Evolutionary conservation across 306 rosid genomes (phyloP).

Genomic region (Vigna reflexopilosa): DNA sequence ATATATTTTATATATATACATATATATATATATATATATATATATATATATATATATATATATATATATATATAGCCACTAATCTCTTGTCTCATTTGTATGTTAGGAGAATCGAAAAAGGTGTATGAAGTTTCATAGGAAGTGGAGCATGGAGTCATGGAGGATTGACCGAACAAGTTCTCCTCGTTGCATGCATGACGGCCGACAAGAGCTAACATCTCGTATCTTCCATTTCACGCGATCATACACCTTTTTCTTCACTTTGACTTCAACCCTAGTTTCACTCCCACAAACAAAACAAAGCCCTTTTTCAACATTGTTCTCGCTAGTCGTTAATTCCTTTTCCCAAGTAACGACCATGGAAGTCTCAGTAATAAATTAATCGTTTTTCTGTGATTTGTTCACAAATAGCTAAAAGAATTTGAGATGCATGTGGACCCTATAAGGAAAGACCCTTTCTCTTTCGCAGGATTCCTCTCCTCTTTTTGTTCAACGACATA

Average conservation of each 20-base stretch:
- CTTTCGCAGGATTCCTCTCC: conserved; percentile 43
- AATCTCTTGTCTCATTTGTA: background rate
- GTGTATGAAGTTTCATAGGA: conserved; percentile 4
- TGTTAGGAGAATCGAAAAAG: conserved; percentile 13
- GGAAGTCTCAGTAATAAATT: background rate
- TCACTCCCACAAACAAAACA: conserved; percentile 12
- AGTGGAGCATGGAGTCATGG: background rate
- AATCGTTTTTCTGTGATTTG: conserved; percentile 6
- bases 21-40: too few species aligned
- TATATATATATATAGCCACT: too few species aligned
- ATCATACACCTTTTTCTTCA: conserved; percentile 49
- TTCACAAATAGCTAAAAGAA: background rate
- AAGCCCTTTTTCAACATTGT: conserved; percentile 33
- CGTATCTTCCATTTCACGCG: conserved; percentile 67
- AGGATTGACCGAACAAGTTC: conserved; percentile 31
- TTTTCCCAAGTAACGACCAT: conserved; percentile 49
- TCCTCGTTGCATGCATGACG: conserved; percentile 68
- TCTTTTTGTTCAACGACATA: conserved; percentile 34
- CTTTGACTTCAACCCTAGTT: background rate
- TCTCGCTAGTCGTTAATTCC: conserved; percentile 22
- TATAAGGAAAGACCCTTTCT: conserved; percentile 39
- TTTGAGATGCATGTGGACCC: conserved; percentile 51
- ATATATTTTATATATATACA: too few species aligned
- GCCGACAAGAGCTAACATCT: conserved; percentile 72
- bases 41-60: too few species aligned